Conservation (phyloP, 2,329 filamentous ascomycete genomes). For the Aspergillus unguis region DNA sequence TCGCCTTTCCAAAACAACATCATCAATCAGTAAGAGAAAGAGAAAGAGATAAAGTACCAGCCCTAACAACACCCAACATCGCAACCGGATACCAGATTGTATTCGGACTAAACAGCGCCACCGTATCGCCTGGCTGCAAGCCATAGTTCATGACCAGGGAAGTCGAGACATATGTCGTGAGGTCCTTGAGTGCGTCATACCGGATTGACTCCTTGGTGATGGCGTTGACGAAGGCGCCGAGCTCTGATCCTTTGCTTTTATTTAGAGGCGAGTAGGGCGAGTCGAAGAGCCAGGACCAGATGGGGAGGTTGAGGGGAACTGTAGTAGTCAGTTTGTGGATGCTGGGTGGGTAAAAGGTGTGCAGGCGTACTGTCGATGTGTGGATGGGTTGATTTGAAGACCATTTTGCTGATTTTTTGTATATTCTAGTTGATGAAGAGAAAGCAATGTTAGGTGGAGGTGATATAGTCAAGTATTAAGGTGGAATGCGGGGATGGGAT, state of each 20-base stretch:
- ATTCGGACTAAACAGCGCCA: conserved; percentile 62
- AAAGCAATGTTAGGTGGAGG: too few relatives aligned
- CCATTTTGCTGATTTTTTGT: neutral
- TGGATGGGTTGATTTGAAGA: conserved; percentile 3
- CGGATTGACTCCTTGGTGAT: conserved; percentile 57
- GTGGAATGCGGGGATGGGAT: too few relatives aligned
- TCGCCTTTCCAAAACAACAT: neutral
- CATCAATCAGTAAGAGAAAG: too few relatives aligned
- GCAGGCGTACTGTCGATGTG: conserved; percentile 1
- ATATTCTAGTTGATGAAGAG: too few relatives aligned
- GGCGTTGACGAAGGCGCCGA: conserved; percentile 52
- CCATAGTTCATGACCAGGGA: conserved; percentile 56
- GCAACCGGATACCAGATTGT: conserved; percentile 66
- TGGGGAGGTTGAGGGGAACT: conserved; percentile 29
- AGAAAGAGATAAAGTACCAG: conserved; percentile 33
- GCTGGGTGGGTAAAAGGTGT: too few relatives aligned
- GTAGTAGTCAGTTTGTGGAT: neutral
- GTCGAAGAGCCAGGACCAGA: conserved; percentile 62
- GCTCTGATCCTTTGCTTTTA: conserved; percentile 36
- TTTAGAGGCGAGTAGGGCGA: conserved; percentile 51
- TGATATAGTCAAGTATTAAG: too few relatives aligned
- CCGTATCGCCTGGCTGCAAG: conserved; percentile 53
- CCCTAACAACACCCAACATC: conserved; percentile 55
- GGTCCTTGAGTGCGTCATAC: conserved; percentile 56
- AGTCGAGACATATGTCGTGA: conserved; percentile 55